A percentile compares a stretch with the other conserved stretches of the same genome.
Evolutionary conservation across 371 early-diverging fungal genomes (phyloP).

Genomic region (Entomophthora muscae): DNA sequence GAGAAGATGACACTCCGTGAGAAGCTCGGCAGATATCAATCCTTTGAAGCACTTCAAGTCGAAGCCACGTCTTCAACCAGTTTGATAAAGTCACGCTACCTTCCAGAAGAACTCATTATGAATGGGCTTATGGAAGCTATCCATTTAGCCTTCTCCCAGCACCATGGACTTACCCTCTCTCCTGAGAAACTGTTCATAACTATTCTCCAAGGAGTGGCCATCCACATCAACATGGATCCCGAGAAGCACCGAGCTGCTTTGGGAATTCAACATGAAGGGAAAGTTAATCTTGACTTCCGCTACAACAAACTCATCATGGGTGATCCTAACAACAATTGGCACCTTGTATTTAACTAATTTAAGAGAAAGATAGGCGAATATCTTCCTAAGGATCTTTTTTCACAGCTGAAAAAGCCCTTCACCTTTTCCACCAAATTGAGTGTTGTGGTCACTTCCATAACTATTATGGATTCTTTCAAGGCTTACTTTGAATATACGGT

Average conservation of each 20-base stretch:
- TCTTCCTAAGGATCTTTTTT: background rate
- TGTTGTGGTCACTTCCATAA: background rate
- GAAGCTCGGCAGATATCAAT: too few species aligned
- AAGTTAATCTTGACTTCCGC: background rate
- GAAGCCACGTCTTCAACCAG: too few species aligned
- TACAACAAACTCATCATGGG: background rate
- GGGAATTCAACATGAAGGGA: background rate
- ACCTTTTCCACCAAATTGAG: background rate
- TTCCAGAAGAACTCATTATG: too few species aligned
- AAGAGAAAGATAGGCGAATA: background rate
- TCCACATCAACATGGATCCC: background rate
- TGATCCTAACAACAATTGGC: background rate
- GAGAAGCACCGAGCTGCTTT: background rate
- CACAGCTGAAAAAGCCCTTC: background rate
- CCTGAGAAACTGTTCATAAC: background rate
- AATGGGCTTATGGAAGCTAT: background rate
- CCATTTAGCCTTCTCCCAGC: background rate
- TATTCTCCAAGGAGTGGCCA: background rate
- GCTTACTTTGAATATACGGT: background rate
- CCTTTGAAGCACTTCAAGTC: too few species aligned
- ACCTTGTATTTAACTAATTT: background rate
- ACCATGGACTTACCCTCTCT: background rate
- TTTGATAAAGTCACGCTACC: too few species aligned
- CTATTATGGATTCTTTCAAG: constrained; percentile 1
- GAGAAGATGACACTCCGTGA: too few species aligned